Percentiles rank a stretch among this genome's conserved stretches.
Conservation (phyloP, 75 land plant genomes). For the Pinus taeda region DNA sequence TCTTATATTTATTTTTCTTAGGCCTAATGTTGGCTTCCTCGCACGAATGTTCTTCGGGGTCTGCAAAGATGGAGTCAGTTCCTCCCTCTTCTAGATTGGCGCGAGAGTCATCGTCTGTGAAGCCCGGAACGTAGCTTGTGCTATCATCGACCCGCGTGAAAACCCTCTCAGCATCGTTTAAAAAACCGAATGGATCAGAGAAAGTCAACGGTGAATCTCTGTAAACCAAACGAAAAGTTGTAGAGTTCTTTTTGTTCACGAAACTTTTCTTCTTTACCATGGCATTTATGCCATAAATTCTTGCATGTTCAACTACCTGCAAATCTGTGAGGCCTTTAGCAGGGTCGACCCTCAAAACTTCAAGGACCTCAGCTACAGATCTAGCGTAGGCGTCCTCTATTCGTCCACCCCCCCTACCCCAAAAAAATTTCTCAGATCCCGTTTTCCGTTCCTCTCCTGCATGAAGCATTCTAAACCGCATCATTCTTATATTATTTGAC, state of each 20-base stretch:
- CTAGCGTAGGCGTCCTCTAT: too few species aligned
- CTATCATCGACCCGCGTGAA: slow-evolving; percentile 84
- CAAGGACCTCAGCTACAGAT: too few species aligned
- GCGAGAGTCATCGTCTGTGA: slow-evolving; percentile 26
- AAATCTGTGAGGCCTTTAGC: too few species aligned
- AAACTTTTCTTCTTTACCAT: slow-evolving; percentile 69
- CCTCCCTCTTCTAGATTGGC: slow-evolving; percentile 9
- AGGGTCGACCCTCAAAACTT: too few species aligned
- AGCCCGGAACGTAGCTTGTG: slow-evolving; percentile 26
- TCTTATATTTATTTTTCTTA: background rate
- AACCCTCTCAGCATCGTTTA: slow-evolving; percentile 43
- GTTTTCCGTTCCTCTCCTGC: too few species aligned
- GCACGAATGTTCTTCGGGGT: slow-evolving; percentile 49
- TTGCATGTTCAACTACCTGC: too few species aligned
- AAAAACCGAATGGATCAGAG: slow-evolving; percentile 14
- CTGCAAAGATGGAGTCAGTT: slow-evolving; percentile 59
- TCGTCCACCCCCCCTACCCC: too few species aligned
- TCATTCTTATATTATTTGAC: too few species aligned
- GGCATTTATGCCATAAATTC: too few species aligned
- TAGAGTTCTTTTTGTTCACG: slow-evolving; percentile 90
- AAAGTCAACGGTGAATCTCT: slow-evolving; percentile 71
- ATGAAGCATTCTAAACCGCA: too few species aligned
- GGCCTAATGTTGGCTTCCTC: slow-evolving; percentile 1
- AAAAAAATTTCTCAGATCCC: too few species aligned
- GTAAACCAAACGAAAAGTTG: slow-evolving; percentile 78